Base-by-base conservation (phyloP, 352 stramenopile genomes). In the Peronospora destructor region DNA sequence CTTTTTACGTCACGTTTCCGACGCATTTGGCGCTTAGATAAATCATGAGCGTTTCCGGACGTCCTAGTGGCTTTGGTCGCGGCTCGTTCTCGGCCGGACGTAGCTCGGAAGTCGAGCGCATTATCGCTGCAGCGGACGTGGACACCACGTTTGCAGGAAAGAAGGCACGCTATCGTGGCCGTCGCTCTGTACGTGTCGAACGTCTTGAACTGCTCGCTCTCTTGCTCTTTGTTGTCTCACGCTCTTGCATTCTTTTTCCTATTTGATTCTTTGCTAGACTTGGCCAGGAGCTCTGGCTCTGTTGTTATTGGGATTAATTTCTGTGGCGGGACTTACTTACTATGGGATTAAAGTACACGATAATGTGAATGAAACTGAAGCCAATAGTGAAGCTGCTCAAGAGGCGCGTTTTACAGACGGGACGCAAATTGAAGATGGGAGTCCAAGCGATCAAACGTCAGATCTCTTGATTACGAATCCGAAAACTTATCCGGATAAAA, bases 141-240 rank as follows among this genome's bases (percentile, higher is more conserved):
- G 78, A 86, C 64, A 86, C 78, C 37, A 87, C 76, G 2, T 90
- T 87, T 54, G 76, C 76, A 9, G 78, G 78, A 61, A 87, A 87
- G 65, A 87, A 87, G 45, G 67, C 63, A 38, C 68, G 72, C 26
- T 90, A 90, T 48, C 71, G 78, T 42, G 78, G 78, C 9, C 75
- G 78, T 33, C 73, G 76, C 12, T 83, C 78, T 39, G 77, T 88
- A 63, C 46, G 72, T 54, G 11, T 34, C 1, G 1, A 14, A 30
- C 6, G 8, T 1, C 2, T 30, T 1, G 4, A 10, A 30, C 2
- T 10, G 8, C n/a, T 30, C 26, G 8, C 11, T 34, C 30, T 34
- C 8, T 34, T 1, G 7, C 3, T 14, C 10, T 34, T 34, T 34
- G n/a, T n/a, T n/a, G n/a, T n/a, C n/a, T n/a, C n/a, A n/a, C n/a